Percentiles rank a stretch among this genome's conserved stretches.
Evolutionary conservation across 768 basidiomycete species (phyloP).

Genomic region (Rhodosporidiobolus odoratus): DNA sequence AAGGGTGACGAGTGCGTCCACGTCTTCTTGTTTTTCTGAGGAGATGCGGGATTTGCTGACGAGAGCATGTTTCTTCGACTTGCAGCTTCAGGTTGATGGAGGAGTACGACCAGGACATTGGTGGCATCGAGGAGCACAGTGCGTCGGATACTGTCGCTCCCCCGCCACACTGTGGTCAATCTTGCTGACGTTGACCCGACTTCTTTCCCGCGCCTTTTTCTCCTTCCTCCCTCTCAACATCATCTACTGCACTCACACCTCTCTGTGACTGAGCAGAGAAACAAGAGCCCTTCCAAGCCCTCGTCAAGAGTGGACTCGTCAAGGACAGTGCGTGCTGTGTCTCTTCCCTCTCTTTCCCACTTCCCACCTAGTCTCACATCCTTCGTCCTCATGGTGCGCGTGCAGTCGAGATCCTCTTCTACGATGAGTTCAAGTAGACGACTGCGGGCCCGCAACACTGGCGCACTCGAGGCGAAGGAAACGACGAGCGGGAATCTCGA

Average conservation of each 20-base stretch:
- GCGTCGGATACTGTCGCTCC: background rate
- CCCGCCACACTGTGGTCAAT: no score
- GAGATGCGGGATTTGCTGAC: background rate
- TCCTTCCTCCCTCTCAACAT: background rate
- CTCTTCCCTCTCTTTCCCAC: background rate
- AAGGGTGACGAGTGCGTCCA: constrained; percentile 1
- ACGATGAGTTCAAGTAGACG: constrained; percentile 5
- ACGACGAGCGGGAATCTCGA: background rate
- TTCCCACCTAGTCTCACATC: background rate
- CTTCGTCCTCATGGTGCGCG: background rate
- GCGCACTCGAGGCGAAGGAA: background rate
- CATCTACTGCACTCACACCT: no score
- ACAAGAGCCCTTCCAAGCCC: constrained; percentile 27
- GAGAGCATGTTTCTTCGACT: background rate
- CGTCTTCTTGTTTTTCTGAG: background rate
- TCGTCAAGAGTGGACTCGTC: constrained; percentile 24
- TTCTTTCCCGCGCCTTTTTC: background rate
- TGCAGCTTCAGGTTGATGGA: constrained; percentile 15
- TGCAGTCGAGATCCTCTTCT: constrained; percentile 19
- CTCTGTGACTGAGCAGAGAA: background rate
- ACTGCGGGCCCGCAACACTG: background rate
- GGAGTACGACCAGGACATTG: constrained; percentile 27
- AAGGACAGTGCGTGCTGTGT: background rate
- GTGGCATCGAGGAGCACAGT: constrained; percentile 33
- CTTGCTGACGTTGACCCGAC: background rate